Evolutionary conservation across 78 protist species (phyloP).

Genomic region (Tieghemostelium lacteum): DNA sequence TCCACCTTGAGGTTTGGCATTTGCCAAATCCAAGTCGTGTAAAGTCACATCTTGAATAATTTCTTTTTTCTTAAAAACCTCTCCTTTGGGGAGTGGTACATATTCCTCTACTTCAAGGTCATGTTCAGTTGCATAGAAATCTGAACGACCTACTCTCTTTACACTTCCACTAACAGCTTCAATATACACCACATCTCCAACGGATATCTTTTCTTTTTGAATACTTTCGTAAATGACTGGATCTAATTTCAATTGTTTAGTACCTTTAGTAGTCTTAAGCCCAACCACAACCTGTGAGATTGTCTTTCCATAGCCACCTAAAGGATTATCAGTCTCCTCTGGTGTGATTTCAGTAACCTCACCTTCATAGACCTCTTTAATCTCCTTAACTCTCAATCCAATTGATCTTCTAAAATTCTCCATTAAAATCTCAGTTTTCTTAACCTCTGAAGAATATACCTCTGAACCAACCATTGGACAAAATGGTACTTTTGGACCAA

Average conservation of each 20-base stretch:
- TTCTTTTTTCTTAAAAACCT: slow-evolving; percentile 98
- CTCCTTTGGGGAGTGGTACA: slow-evolving; percentile 99
- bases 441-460: slow-evolving; percentile 95
- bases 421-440: slow-evolving; percentile 99
- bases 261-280: slow-evolving; percentile 89
- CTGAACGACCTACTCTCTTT: slow-evolving; percentile 98
- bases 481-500: slow-evolving; percentile 99
- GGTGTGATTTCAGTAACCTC: slow-evolving; percentile 99
- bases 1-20: slow-evolving; percentile 98
- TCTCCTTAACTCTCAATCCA: slow-evolving; percentile 99
- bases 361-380: slow-evolving; percentile 99
- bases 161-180: slow-evolving; percentile 98
- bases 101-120: slow-evolving; percentile 99
- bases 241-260: slow-evolving; percentile 98
- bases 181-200: slow-evolving; percentile 99
- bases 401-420: slow-evolving; percentile 99
- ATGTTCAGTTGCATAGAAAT: slow-evolving; percentile 96
- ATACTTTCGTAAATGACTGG: slow-evolving; percentile 98
- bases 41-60: slow-evolving; percentile 98
- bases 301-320: slow-evolving; percentile 98
- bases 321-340: slow-evolving; percentile 97
- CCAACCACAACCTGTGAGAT: slow-evolving; percentile 95
- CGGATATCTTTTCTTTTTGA: slow-evolving; percentile 97
- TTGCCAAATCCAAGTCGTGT: slow-evolving; percentile 99
- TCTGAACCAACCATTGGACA: slow-evolving; percentile 99